Base-by-base conservation (phyloP, 192 early-diverging fungal genomes). In the Neocallimastix lanati region DNA sequence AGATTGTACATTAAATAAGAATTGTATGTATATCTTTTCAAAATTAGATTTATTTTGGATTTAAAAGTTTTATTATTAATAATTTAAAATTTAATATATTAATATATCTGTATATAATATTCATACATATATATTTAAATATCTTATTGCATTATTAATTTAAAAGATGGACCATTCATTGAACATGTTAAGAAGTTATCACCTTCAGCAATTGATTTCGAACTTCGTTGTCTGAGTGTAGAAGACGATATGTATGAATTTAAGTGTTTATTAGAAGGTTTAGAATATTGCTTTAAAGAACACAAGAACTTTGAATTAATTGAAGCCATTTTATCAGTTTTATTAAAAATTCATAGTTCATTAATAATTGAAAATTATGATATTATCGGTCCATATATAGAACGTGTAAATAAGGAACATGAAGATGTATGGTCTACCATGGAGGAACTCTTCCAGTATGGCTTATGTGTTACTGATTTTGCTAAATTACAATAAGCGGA, bases 281-380 rank as follows among this genome's bases (percentile, higher is more conserved):
- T 93, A 12, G 84, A 85, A 38, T 89, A 82, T 37, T 86, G 87
- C 67, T 83, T 96, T 25, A 81, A 84, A 78, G 85, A 87, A 13
- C 86, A 91, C 79, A 88, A 87, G 33, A 94, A 97, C 82, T 98
- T 95, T 86, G 97, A 98, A 83, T 85, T 96, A 82, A 88, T 88
- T 13, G 90, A 96, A 86, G 89, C 92, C 13, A 94, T 90, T 79
- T 78, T 97, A 78, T 88, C 89, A 28, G 89, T 92, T 36, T 94
- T 96, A 82, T 81, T 96, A 78, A 88, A 87, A 82, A 78, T 79
- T 67, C 50, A 67, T 67, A 67, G 25, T n/a, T 67, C 50, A 11
- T 18, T 67, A 25, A 67, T 67, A n/a, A n/a, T 67, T 25, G 50
- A 67, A n/a, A 67, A 67, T n/a, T 67, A 67, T 67, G 50, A 67